phyloP scores from a whole-genome alignment of 352 stramenopile genomes.

The Pythium volutum region DNA sequence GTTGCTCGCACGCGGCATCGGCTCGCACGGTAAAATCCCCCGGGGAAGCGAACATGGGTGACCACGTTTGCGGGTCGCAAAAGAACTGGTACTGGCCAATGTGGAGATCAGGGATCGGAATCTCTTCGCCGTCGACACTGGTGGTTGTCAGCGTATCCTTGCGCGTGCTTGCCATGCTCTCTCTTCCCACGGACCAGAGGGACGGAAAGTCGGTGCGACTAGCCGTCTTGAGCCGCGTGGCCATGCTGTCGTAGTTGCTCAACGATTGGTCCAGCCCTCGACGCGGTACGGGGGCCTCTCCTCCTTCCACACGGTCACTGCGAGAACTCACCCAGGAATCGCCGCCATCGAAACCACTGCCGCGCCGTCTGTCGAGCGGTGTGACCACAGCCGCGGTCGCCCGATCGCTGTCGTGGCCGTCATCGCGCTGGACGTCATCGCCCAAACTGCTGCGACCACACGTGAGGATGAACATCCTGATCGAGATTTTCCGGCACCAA shows the following conservation, averaged over 20 bases:
- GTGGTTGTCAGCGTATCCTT: conserved; percentile 2
- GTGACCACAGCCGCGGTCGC: not conserved
- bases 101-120: conserved; percentile 65
- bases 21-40: conserved; percentile 80
- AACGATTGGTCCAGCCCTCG: conserved; percentile 19
- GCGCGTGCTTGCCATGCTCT: not conserved
- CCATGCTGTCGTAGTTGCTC: conserved; percentile 38
- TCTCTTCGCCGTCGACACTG: conserved; percentile 36
- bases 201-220: conserved; percentile 24
- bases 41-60: conserved; percentile 63
- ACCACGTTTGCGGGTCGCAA: conserved; percentile 64
- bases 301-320: conserved; percentile 1
- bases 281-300: not conserved
- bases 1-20: conserved; percentile 34
- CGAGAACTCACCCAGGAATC: conserved; percentile 1
- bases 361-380: conserved; percentile 2
- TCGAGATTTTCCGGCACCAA: no score
- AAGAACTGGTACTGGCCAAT: conserved; percentile 66
- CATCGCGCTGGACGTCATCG: conserved; percentile 3
- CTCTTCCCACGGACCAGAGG: conserved; percentile 9
- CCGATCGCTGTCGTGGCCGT: not conserved
- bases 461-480: conserved; percentile 38
- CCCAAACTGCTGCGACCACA: conserved; percentile 33
- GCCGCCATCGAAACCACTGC: not conserved
- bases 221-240: conserved; percentile 25